Evolutionary conservation across 1,284 basidiomycete species (phyloP), one percentile per base, ranked within the genome.

Genomic region (Sanghuangporus weigelae): DNA sequence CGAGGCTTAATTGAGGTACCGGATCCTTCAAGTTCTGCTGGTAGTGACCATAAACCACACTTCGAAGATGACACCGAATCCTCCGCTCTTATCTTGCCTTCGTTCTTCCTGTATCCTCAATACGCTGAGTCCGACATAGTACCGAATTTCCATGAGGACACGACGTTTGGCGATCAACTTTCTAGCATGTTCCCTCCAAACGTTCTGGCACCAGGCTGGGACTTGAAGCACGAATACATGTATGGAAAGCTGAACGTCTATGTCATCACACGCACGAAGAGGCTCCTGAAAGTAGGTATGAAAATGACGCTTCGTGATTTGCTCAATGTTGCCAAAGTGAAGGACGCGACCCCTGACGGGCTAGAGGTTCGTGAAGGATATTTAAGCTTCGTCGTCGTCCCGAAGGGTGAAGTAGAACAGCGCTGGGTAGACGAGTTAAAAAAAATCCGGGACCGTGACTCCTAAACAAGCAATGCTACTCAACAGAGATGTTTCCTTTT

Each of bases 401-500:
- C 91, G 1, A 95, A 88, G 73, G 94, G 94, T 0, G 79, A 80
- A n/a, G 83, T 84, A 62, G 95, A 97, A 73, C 82, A 84, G 73
- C 84, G 83, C 67, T 98, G 96, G 95, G 84, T 98, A 35, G 86
- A 89, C n/a, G 87, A 92, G 65, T 96, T 88, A 79, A 98, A 98
- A 78, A 81, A 46, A 16, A 57, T 26, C 36, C 60, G 56, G 42
- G 59, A 61, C 42, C 59, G 48, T 14, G 48, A 16, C 44, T 11
- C 19, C 23, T 64, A 53, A 57, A 23, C 36, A 36, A 21, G 31
- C 31, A 46, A 48, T 57, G 48, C 44, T 36, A 44, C 48, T 23
- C 7, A 46, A 57, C 7, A 51, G 26, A 53, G 38, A 54, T 62
- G 60, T 57, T 57, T 49, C 56, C 53, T 38, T 54, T 19, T n/a